Conservation (phyloP, 805 yeast genomes). For the Metahyphopichia silvanorum region DNA sequence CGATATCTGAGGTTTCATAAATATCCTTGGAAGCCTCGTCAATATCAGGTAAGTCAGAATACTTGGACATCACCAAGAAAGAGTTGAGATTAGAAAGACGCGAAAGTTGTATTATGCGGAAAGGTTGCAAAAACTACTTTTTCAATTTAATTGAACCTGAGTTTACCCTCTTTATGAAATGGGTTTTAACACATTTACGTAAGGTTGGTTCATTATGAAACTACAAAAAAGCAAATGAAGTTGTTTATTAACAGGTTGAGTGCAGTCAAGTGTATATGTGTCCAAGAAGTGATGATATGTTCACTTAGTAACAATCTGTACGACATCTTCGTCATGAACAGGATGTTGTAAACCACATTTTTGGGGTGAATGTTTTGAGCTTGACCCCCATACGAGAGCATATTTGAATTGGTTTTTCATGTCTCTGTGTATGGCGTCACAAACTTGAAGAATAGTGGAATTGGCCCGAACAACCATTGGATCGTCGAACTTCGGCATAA, state of each 20-base stretch:
- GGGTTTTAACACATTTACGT: no score
- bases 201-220: no score
- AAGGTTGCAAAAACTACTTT: no score
- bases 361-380: constrained; percentile 94
- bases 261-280: no score
- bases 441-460: constrained; percentile 79
- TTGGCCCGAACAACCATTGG: constrained; percentile 87
- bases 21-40: constrained; percentile 30
- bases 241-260: no score
- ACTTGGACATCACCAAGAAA: constrained; percentile 8
- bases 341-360: constrained; percentile 87
- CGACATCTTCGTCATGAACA: constrained; percentile 92
- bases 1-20: constrained; percentile 47
- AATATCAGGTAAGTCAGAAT: constrained; percentile 13
- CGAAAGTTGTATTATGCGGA: no score
- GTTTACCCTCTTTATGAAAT: no score
- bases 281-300: no score
- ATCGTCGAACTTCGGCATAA: constrained; percentile 74
- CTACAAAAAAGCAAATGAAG: no score
- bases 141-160: no score
- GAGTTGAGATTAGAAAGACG: neutral
- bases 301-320: constrained; percentile 84
- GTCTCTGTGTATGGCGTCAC: constrained; percentile 90
- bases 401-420: constrained; percentile 89
- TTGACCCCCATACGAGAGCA: constrained; percentile 95